These are phyloP conservation scores for Conoideocrella luteorostrata DNA, from an alignment of 2,329 filamentous ascomycete species.

Conservation along the genomic window DNA sequence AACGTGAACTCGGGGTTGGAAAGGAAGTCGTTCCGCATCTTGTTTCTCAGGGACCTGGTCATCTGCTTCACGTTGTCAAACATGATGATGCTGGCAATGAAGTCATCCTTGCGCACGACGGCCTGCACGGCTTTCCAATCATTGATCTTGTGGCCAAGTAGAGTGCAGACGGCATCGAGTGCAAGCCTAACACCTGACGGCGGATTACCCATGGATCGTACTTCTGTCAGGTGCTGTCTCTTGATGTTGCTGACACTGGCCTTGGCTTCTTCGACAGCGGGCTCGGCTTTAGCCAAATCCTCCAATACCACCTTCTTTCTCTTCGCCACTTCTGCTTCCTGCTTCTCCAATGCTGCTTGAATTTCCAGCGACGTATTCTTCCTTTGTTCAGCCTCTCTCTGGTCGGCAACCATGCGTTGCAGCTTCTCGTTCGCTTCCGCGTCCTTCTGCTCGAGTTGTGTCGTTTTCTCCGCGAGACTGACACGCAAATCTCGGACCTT, in stretches of 20 bases:
- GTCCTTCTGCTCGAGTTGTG: slow-evolving; percentile 87
- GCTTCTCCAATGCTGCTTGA: slow-evolving; percentile 77
- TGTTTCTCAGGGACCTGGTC: slow-evolving; percentile 72
- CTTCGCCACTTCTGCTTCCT: slow-evolving; percentile 79
- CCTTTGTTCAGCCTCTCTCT: slow-evolving; percentile 86
- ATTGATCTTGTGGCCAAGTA: slow-evolving; percentile 82
- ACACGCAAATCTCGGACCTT: slow-evolving; percentile 89
- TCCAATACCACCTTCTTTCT: slow-evolving; percentile 78
- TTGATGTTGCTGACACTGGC: slow-evolving; percentile 99
- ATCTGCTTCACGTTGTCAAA: slow-evolving; percentile 95
- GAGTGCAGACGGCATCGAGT: slow-evolving; percentile 90
- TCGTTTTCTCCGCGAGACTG: slow-evolving; percentile 91
- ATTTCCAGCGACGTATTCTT: slow-evolving; percentile 85
- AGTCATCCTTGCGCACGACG: slow-evolving; percentile 87
- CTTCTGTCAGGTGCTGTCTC: slow-evolving; percentile 92
- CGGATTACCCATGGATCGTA: slow-evolving; percentile 92
- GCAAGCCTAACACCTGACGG: slow-evolving; percentile 86
- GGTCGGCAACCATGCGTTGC: slow-evolving; percentile 93
- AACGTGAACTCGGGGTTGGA: slow-evolving; percentile 94
- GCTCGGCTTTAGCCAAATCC: slow-evolving; percentile 86
- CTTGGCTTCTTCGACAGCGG: slow-evolving; percentile 86
- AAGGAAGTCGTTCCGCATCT: slow-evolving; percentile 89
- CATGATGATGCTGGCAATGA: slow-evolving; percentile 95
- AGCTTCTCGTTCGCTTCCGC: slow-evolving; percentile 95
- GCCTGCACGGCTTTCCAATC: slow-evolving; percentile 90